Evolutionary conservation across 352 stramenopile genomes (phyloP).

Genomic region (Phytopythium cucurbitacearum): DNA sequence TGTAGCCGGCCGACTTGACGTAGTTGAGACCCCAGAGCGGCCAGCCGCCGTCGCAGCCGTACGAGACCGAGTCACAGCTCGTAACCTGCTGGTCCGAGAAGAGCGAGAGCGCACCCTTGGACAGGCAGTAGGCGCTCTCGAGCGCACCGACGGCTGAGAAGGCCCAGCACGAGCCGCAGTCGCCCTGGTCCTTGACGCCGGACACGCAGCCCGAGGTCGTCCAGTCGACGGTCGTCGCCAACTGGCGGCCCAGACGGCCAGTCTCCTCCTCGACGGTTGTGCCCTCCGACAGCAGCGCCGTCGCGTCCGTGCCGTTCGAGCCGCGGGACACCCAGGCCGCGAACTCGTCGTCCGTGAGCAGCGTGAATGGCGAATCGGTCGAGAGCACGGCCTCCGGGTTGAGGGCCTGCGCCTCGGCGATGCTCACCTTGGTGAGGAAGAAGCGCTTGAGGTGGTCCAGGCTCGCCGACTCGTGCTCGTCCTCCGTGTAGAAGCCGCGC

Average conservation of each 20-base stretch:
- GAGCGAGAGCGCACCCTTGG: not conserved
- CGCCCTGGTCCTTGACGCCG: conserved; percentile 93
- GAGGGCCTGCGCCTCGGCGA: conserved; percentile 29
- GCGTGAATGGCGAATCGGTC: conserved; percentile 55
- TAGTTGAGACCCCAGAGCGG: not conserved
- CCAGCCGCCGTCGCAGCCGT: not conserved
- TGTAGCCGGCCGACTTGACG: not conserved
- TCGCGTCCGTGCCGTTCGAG: conserved; percentile 5
- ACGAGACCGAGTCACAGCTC: not conserved
- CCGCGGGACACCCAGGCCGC: conserved; percentile 22
- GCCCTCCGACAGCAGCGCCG: not conserved
- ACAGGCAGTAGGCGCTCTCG: not conserved
- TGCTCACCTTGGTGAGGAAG: conserved; percentile 52
- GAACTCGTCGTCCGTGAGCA: conserved; percentile 71
- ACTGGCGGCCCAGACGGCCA: too few species aligned
- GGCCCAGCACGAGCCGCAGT: conserved; percentile 88
- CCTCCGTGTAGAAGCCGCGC: conserved; percentile 34
- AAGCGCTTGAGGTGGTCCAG: conserved; percentile 39
- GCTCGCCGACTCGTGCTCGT: conserved; percentile 28
- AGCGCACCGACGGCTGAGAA: conserved; percentile 23
- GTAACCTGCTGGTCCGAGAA: conserved; percentile 3
- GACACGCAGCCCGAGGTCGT: conserved; percentile 48
- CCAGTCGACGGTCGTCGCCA: conserved; percentile 40
- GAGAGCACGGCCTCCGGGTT: conserved; percentile 66
- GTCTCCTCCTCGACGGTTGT: too few species aligned